These are phyloP conservation scores for Rhodamnia rubescens DNA, from an alignment of 345 rosid genomes.

Conservation along the genomic window DNA sequence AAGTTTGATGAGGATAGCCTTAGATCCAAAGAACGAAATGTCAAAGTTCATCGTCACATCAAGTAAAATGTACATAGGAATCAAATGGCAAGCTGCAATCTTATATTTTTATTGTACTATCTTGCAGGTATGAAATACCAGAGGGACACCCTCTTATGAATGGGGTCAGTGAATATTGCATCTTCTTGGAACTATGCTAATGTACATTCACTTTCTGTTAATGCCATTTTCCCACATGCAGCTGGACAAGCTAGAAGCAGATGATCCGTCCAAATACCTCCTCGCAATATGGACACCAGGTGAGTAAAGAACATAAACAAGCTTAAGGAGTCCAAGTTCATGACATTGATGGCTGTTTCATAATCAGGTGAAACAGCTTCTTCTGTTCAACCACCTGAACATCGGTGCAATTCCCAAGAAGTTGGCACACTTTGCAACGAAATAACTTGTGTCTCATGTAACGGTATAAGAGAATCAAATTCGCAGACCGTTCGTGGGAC, in stretches of 20 bases:
- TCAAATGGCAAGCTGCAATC: neutral
- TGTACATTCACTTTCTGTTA: constrained; percentile 2
- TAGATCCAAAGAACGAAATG: neutral
- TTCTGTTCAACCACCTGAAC: constrained; percentile 52
- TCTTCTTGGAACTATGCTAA: neutral
- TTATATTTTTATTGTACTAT: constrained; percentile 1
- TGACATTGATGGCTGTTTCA: neutral
- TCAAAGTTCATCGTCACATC: neutral
- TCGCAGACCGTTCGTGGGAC: constrained; percentile 85
- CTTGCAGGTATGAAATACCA: constrained; percentile 81
- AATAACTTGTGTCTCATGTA: constrained; percentile 67
- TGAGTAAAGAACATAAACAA: constrained; percentile 6
- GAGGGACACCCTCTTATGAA: constrained; percentile 75
- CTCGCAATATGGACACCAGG: constrained; percentile 99
- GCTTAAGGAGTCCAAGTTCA: neutral
- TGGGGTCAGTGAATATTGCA: constrained; percentile 38
- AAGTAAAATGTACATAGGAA: neutral
- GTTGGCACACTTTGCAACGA: constrained; percentile 41
- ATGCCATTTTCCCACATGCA: constrained; percentile 16
- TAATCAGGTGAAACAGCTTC: constrained; percentile 74
- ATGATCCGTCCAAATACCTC: constrained; percentile 77
- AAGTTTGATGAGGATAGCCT: neutral
- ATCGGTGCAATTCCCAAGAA: constrained; percentile 42
- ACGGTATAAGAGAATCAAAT: constrained; percentile 49
- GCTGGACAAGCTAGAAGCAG: constrained; percentile 73